These are phyloP conservation scores for Podaxis rugospora DNA, from an alignment of 768 basidiomycete species.

Conservation along the genomic window DNA sequence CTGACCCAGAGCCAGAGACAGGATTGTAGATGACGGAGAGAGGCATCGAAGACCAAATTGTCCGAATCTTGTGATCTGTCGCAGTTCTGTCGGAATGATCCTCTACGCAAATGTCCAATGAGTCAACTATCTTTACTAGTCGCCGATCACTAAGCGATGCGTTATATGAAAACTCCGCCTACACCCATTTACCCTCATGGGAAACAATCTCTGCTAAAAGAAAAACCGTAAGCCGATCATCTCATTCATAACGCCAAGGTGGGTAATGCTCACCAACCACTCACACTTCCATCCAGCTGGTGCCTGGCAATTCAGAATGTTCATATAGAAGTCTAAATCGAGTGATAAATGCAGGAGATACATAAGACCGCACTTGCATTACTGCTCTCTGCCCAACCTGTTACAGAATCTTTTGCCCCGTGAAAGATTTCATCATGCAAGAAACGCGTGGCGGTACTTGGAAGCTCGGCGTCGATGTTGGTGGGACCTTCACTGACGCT, in stretches of 20 bases:
- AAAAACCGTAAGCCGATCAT: no score
- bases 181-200: no score
- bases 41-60: conserved; percentile 28
- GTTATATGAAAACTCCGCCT: no score
- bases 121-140: no score
- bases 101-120: no score
- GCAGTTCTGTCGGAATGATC: no score
- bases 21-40: conserved; percentile 75
- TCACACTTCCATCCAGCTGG: neutral
- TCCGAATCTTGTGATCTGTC: no score
- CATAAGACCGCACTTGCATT: neutral
- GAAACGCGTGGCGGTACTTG: conserved; percentile 7
- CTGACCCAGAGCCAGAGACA: conserved; percentile 57
- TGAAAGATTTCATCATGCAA: neutral
- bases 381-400: neutral
- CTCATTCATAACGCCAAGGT: neutral
- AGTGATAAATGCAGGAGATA: neutral
- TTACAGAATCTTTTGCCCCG: neutral
- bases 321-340: neutral
- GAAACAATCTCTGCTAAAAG: no score
- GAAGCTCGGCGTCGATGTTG: conserved; percentile 25
- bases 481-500: conserved; percentile 22
- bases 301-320: neutral
- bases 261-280: neutral
- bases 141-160: no score